A percentile compares a stretch with the other conserved stretches of the same genome.
These are phyloP conservation scores for Polytrichum formosum DNA, from an alignment of 225 moss, liverwort and hornwort species.

Conservation along the genomic window DNA sequence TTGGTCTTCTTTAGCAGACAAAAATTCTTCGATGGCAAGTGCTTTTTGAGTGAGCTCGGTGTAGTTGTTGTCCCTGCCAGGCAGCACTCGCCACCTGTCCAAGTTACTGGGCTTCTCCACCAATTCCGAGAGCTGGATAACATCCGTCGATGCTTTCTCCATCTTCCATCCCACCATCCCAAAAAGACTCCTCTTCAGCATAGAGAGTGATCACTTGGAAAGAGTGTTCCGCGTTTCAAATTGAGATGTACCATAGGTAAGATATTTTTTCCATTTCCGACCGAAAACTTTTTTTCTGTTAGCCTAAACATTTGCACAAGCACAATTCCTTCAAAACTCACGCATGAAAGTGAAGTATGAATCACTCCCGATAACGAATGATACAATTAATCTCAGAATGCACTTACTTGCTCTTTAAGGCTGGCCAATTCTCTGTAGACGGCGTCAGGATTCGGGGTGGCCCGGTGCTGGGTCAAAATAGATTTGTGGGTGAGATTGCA, in stretches of 20 bases:
- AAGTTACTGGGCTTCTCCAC: slow-evolving; percentile 80
- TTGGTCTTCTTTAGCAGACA: slow-evolving; percentile 76
- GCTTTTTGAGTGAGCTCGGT: slow-evolving; percentile 74
- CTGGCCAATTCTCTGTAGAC: slow-evolving; percentile 38
- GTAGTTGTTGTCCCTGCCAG: slow-evolving; percentile 51
- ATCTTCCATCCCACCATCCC: slow-evolving; percentile 30
- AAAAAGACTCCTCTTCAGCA: neutral
- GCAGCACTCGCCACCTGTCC: slow-evolving; percentile 67
- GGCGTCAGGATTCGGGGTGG: slow-evolving; percentile 41
- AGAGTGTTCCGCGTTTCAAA: too few species aligned
- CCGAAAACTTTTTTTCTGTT: too few species aligned
- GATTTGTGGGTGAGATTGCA: slow-evolving; percentile 49
- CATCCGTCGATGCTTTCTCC: slow-evolving; percentile 32
- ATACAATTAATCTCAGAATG: too few species aligned
- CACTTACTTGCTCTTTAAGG: slow-evolving; percentile 52
- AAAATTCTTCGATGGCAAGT: slow-evolving; percentile 67
- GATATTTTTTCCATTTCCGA: too few species aligned
- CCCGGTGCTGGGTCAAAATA: slow-evolving; percentile 42
- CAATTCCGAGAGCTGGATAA: slow-evolving; percentile 53
- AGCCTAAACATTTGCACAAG: too few species aligned
- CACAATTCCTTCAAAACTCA: too few species aligned
- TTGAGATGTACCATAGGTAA: too few species aligned
- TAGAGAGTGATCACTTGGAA: too few species aligned
- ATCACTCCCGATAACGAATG: too few species aligned
- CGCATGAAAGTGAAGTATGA: too few species aligned